Evolutionary conservation across 176 grass and related monocot species (phyloP).

Genomic region (Phoenix roebelenii): DNA sequence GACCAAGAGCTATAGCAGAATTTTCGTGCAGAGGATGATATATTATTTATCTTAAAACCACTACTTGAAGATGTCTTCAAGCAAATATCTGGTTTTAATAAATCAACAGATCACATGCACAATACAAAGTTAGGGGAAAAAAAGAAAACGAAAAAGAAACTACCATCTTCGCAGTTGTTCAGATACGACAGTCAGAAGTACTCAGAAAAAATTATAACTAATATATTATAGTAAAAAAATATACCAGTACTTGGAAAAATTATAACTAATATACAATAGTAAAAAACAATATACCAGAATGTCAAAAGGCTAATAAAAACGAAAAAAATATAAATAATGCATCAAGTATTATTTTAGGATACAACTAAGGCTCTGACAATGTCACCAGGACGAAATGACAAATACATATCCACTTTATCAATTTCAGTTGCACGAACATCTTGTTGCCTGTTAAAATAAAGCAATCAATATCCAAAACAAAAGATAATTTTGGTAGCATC

Average conservation of each 20-base stretch:
- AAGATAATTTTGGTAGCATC: background rate
- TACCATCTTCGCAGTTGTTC: too few species aligned
- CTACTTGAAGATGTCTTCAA: background rate
- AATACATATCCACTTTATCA: constrained; percentile 94
- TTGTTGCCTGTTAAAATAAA: constrained; percentile 60
- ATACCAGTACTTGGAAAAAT: too few species aligned
- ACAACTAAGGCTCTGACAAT: constrained; percentile 48
- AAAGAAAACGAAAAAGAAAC: background rate
- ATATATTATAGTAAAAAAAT: too few species aligned
- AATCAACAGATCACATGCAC: too few species aligned
- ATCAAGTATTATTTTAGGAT: constrained; percentile 25
- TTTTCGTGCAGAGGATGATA: too few species aligned
- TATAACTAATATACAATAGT: too few species aligned
- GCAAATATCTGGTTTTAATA: constrained; percentile 3
- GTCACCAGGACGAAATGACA: constrained; percentile 45
- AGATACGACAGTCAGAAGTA: too few species aligned
- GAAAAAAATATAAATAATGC: background rate
- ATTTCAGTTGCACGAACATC: constrained; percentile 98
- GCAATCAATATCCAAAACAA: background rate
- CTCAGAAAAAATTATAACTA: too few species aligned
- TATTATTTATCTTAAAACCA: too few species aligned
- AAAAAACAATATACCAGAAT: background rate
- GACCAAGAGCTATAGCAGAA: too few species aligned
- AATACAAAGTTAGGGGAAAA: too few species aligned
- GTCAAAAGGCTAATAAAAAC: background rate